A percentile compares a stretch with the other conserved stretches of the same genome.
Evolutionary conservation across 108 stramenopile species (phyloP).

Genomic region (Nannochloropsis gaditana): DNA sequence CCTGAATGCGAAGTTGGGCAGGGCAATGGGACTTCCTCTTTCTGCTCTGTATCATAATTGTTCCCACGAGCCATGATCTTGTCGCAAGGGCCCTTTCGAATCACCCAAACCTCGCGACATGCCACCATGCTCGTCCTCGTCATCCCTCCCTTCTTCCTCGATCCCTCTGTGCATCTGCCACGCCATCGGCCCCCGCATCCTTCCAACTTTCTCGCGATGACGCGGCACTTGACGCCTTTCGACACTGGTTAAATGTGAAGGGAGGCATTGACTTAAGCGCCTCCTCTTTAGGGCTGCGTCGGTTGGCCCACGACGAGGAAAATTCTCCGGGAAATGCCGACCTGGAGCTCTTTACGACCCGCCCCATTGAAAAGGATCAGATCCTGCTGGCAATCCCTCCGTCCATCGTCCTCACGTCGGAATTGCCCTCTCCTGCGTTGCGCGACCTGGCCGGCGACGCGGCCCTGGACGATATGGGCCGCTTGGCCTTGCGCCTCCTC

Average conservation of each 20-base stretch:
- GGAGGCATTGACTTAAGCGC: not conserved
- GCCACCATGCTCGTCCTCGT: not conserved
- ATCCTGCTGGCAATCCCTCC: not conserved
- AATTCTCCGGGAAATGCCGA: not conserved
- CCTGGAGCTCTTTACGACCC: not conserved
- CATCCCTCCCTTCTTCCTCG: not conserved
- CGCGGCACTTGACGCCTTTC: not conserved
- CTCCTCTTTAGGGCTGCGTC: not conserved
- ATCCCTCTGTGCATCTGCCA: not conserved
- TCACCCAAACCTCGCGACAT: no score
- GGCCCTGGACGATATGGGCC: not conserved
- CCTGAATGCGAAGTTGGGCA: no score
- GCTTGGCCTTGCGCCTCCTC: not conserved
- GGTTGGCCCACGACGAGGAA: not conserved
- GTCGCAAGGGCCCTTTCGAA: no score
- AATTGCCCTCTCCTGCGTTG: not conserved
- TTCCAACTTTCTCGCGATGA: constrained; percentile 4
- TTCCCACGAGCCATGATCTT: no score
- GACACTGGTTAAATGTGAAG: not conserved
- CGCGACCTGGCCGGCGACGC: not conserved
- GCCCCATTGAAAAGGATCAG: constrained; percentile 1
- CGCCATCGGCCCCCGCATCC: not conserved
- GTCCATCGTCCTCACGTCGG: not conserved
- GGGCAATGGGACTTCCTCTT: no score
- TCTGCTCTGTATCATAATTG: no score